A percentile compares a stretch with the other conserved stretches of the same genome.
Conservation (phyloP, 352 stramenopile species). For the Saprolegnia diclina region DNA sequence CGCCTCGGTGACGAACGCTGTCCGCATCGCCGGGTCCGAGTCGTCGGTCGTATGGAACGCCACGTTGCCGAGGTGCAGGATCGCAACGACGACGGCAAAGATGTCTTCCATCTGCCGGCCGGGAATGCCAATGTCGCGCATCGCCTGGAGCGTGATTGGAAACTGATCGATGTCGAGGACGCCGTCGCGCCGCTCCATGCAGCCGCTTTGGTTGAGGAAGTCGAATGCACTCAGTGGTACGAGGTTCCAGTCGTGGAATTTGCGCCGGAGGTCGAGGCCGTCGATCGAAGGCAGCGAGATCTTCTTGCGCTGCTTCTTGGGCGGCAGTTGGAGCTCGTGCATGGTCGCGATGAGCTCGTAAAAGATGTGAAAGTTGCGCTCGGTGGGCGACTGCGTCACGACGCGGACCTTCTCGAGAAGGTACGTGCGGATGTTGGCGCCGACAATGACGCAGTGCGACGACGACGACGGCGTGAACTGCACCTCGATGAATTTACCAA, state of each 20-base stretch:
- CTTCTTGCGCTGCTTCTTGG: slow-evolving; percentile 24
- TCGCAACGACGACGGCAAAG: slow-evolving; percentile 65
- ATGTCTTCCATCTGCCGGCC: slow-evolving; percentile 53
- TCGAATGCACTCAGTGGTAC: background rate
- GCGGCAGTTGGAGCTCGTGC: slow-evolving; percentile 17
- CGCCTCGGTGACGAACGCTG: slow-evolving; percentile 12
- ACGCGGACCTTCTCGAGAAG: slow-evolving; percentile 93
- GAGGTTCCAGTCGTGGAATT: slow-evolving; percentile 7
- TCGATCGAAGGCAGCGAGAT: background rate
- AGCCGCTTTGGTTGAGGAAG: slow-evolving; percentile 61
- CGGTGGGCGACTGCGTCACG: slow-evolving; percentile 61
- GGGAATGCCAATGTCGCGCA: slow-evolving; percentile 74
- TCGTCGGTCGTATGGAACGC: slow-evolving; percentile 38
- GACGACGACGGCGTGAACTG: slow-evolving; percentile 39
- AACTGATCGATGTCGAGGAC: slow-evolving; percentile 68
- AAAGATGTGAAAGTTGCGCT: slow-evolving; percentile 87
- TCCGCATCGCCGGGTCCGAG: slow-evolving; percentile 24
- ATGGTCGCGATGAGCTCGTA: slow-evolving; percentile 58
- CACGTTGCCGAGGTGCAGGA: slow-evolving; percentile 87
- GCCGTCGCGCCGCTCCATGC: slow-evolving; percentile 55
- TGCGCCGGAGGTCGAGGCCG: slow-evolving; percentile 16
- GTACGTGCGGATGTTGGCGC: slow-evolving; percentile 86
- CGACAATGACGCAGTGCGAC: slow-evolving; percentile 41
- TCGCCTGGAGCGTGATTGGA: slow-evolving; percentile 45
- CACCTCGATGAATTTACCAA: slow-evolving; percentile 89